Base-by-base conservation (phyloP, 345 rosid genomes). In the Populus nigra region DNA sequence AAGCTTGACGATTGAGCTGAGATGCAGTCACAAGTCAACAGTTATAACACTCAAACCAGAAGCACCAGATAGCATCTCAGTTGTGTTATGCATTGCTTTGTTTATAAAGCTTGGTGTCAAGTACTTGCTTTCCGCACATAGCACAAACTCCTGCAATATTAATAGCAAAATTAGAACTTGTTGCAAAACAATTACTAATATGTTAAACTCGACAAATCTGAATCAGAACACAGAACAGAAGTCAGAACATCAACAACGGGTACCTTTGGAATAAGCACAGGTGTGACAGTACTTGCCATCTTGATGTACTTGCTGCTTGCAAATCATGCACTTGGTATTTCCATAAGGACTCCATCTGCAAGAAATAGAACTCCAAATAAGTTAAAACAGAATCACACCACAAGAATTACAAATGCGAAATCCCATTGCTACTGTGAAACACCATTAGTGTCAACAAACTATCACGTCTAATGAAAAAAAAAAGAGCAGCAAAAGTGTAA, bases 251-350 rank as follows among this genome's bases (percentile, higher is more conserved):
- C 47, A 23, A 62, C 6, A 55, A 38, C 25, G 47, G 43, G 43
- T 76, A 93, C 98, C 99, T 96, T 96, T 96, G 45, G 90, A 86
- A 84, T 96, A 96, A 20, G 98, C 98, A 81, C 99, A 96, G 11
- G 98, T 91, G 84, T 96, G 99, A 84, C 99, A 96, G 68, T 96
- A 96, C 85, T 94, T 96, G 80, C 75, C 98, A 78, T 96, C 93
- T 85, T 96, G 99, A 79, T 96, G 99, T 18, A 91, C 98, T 78
- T 96, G 99, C 86, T 96, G 98, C 91, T 96, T 96, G 91, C 98
- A 96, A 65, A 96, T 92, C 67, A 86, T 85, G 91, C 99, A 96
- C 83, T 92, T 92, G 7, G 97, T 91, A 47, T 87, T 92, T 79
- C 98, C 94, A 66, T 87, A 89, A 61, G 97, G 99, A 69, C 92